These are phyloP conservation scores for Bruguiera hainesii DNA, from an alignment of 441 rosid genomes.

Conservation along the genomic window DNA sequence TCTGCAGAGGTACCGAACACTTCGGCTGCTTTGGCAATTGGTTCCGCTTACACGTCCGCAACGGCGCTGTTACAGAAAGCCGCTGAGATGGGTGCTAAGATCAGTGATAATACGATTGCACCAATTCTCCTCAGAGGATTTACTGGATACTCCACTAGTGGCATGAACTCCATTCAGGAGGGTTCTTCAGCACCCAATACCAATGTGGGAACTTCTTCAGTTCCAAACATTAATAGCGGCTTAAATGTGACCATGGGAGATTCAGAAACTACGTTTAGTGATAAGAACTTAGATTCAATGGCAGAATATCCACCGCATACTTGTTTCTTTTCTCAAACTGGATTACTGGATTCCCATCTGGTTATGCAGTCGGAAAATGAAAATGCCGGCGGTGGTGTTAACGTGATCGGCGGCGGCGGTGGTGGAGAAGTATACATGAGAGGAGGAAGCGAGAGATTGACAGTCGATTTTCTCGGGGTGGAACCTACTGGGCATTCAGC, in stretches of 20 bases:
- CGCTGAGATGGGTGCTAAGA: conserved; percentile 60
- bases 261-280: conserved; percentile 7
- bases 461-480: conserved; percentile 53
- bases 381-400: not conserved
- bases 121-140: conserved; percentile 53
- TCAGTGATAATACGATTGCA: conserved; percentile 42
- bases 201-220: conserved; percentile 7
- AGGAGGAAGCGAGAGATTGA: conserved; percentile 33
- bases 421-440: conserved; percentile 24
- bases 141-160: conserved; percentile 33
- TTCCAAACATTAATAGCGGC: conserved; percentile 8
- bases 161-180: conserved; percentile 27
- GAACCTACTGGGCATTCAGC: conserved; percentile 31
- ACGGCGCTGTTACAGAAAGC: conserved; percentile 58
- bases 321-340: conserved; percentile 17
- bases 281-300: conserved; percentile 23
- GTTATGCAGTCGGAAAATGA: conserved; percentile 24
- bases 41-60: conserved; percentile 44
- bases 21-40: conserved; percentile 18
- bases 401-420: no score
- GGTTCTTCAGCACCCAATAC: conserved; percentile 17
- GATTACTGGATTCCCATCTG: conserved; percentile 21
- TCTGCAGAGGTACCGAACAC: conserved; percentile 25
- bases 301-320: conserved; percentile 14
- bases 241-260: conserved; percentile 15